Evolutionary conservation across 306 rosid species (phyloP), one percentile per base, ranked within the genome.

Genomic region (Quercus variabilis): DNA sequence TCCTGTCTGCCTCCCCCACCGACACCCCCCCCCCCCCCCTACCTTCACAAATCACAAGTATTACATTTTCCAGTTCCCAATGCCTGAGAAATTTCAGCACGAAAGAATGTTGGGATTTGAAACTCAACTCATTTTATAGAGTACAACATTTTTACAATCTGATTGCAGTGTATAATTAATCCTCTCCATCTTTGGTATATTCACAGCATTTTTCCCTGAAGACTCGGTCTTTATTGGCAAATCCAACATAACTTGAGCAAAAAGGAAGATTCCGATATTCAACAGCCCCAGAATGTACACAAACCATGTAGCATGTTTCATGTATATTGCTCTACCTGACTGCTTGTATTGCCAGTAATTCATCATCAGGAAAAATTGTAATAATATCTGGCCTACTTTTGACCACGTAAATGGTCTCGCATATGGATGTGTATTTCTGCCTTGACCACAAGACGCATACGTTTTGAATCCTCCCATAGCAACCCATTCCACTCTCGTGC

Each of bases 391-490:
- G 17, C 15, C 58, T 69, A 74, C 88, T 88, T 93, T 81, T 89
- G 93, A 70, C 91, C 86, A 54, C 93, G 91, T 56, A 95, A 90
- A 89, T 60, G 88, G 46, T 95, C 97, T 41, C 93, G 83, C 74
- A 95, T 91, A 20, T 92, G 73, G 1, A 79, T 62, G 75, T 92
- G 97, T 52, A 88, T 89, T 81, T 93, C 98, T 0, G 88, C 81
- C 85, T 86, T 91, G 80, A 93, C 98, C 55, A 93, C 88, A 85
- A 95, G 81, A 65, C 89, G 93, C 98, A 93, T 86, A 83, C 83
- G 89, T 85, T 91, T 95, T 46, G 91, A 84, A 80, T 94, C 90
- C 86, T 95, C 99, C 99, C 99, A 95, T 59, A 93, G 76, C 79
- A 95, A 84, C 56, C 96, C 99, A 56, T 86, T 85, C 91, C 94